Percentiles rank a stretch among this genome's conserved stretches.
Conservation (phyloP, 140 eudicot genomes). For the Cichorium intybus region DNA sequence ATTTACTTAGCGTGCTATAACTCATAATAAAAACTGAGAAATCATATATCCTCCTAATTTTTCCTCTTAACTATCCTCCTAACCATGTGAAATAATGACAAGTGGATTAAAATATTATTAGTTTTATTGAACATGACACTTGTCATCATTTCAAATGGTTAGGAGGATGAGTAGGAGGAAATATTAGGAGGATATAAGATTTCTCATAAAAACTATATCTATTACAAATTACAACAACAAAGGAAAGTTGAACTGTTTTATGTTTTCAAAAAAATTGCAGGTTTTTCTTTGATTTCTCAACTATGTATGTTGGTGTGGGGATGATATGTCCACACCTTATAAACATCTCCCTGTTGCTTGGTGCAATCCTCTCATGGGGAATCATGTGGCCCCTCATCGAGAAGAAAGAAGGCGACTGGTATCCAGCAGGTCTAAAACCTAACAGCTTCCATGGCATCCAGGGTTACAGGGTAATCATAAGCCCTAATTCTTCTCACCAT, state of each 20-base stretch:
- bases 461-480: conserved; percentile 61
- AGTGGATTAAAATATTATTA: too few relatives aligned
- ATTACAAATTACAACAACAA: too few relatives aligned
- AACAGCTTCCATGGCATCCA: conserved; percentile 59
- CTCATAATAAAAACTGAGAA: too few relatives aligned
- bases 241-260: not conserved
- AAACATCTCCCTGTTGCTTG: conserved; percentile 66
- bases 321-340: conserved; percentile 84
- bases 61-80: too few relatives aligned
- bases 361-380: conserved; percentile 87
- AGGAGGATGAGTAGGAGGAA: too few relatives aligned
- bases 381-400: conserved; percentile 86
- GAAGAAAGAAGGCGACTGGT: conserved; percentile 65
- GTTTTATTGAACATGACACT: too few relatives aligned
- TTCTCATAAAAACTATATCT: too few relatives aligned
- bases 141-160: too few relatives aligned
- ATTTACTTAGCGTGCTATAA: too few relatives aligned
- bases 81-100: too few relatives aligned
- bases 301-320: conserved; percentile 82
- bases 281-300: conserved; percentile 79
- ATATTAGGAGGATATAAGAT: too few relatives aligned
- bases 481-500: not conserved
- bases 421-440: conserved; percentile 27
- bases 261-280: conserved; percentile 34
- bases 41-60: too few relatives aligned